Evolutionary conservation across 2,329 filamentous ascomycete genomes (phyloP).

Genomic region (Aspergillus tamarii): DNA sequence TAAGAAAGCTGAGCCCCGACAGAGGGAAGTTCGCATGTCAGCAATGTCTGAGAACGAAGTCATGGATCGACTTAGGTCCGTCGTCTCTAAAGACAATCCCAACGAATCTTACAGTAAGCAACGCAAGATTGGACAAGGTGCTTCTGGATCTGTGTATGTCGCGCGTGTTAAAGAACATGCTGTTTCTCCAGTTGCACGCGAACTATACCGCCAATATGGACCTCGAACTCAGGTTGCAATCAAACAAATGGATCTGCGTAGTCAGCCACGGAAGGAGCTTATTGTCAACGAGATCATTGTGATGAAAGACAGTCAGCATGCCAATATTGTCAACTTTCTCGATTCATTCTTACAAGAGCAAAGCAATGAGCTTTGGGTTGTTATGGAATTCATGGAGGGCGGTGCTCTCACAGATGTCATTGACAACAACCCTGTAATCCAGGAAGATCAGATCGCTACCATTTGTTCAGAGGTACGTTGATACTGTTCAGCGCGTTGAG

Average conservation of each 20-base stretch:
- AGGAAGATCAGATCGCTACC: constrained; percentile 95
- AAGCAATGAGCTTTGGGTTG: constrained; percentile 95
- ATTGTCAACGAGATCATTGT: constrained; percentile 99
- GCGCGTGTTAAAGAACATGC: constrained; percentile 91
- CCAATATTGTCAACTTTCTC: constrained; percentile 98
- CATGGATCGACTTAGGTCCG: constrained; percentile 92
- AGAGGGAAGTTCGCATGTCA: constrained; percentile 96
- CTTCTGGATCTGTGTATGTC: constrained; percentile 96
- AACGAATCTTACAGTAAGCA: constrained; percentile 97
- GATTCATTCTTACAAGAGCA: constrained; percentile 96
- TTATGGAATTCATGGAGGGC: constrained; percentile 99
- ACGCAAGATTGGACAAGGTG: constrained; percentile 99
- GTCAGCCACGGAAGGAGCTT: constrained; percentile 94
- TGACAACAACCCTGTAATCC: constrained; percentile 93
- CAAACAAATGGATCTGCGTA: constrained; percentile 98
- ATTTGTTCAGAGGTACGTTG: constrained; percentile 87
- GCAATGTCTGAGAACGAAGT: constrained; percentile 97
- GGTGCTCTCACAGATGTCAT: constrained; percentile 97
- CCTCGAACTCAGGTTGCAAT: constrained; percentile 89
- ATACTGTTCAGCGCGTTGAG: background rate
- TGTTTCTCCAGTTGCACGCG: constrained; percentile 75
- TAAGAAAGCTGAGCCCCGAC: constrained; percentile 74
- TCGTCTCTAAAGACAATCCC: constrained; percentile 93
- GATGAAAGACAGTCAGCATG: constrained; percentile 98
- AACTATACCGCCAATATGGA: constrained; percentile 78